These are phyloP conservation scores for Murraya koenigii DNA, from an alignment of 345 rosid genomes.

Conservation along the genomic window DNA sequence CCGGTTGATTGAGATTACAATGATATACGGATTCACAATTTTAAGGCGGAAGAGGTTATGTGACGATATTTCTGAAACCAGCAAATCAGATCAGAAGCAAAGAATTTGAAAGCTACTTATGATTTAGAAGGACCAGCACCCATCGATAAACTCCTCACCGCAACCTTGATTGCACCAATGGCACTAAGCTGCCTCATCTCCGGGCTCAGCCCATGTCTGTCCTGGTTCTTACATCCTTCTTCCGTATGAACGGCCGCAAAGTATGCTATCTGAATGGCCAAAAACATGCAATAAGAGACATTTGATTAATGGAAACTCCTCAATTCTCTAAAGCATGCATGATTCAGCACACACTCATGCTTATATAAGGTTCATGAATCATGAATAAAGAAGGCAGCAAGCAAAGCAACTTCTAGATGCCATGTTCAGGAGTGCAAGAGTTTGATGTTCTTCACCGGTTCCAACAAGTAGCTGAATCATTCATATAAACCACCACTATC, in stretches of 20 bases:
- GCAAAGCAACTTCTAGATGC: conserved; percentile 2
- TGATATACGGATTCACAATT: not conserved
- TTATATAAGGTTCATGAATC: not conserved
- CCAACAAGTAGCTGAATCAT: not conserved
- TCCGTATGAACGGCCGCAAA: conserved; percentile 75
- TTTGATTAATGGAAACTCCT: not conserved
- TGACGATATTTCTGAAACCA: not conserved
- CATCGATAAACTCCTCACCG: conserved; percentile 70
- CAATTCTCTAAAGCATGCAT: not conserved
- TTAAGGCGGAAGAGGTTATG: not conserved
- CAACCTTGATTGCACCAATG: conserved; percentile 84
- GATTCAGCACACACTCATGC: not conserved
- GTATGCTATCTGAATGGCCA: conserved; percentile 64
- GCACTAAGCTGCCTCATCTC: conserved; percentile 76
- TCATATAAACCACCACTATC: not conserved
- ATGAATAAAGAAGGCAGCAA: not conserved
- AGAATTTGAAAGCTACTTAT: conserved; percentile 21
- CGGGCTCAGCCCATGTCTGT: conserved; percentile 49
- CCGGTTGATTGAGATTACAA: not conserved
- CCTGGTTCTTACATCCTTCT: conserved; percentile 42
- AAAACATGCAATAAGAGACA: not conserved
- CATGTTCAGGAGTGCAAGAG: not conserved
- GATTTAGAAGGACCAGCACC: conserved; percentile 43
- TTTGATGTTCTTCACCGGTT: not conserved
- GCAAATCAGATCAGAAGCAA: not conserved